Percentiles rank a stretch among this genome's conserved stretches.
Conservation (phyloP, 352 stramenopile species). For the Globisporangium megalacanthum region DNA sequence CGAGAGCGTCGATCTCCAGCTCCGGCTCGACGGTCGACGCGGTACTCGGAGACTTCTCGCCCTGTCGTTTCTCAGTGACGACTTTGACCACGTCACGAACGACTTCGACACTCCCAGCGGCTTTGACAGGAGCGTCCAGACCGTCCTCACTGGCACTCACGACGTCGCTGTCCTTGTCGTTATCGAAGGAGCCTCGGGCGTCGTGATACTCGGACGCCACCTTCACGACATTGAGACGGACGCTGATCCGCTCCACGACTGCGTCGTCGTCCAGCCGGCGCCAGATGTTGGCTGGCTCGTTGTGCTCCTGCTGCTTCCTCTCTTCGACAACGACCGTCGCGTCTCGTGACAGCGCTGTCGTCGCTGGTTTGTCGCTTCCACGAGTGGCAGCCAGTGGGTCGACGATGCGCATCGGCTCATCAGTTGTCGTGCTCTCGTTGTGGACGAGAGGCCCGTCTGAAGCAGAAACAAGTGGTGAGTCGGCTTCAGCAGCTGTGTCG, state of each 20-base stretch:
- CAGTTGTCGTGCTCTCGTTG: too few species aligned
- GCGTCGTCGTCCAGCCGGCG: background rate
- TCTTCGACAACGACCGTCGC: too few species aligned
- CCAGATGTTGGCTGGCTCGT: constrained; percentile 12
- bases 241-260: constrained; percentile 19
- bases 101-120: background rate
- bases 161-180: background rate
- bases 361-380: too few species aligned
- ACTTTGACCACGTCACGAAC: background rate
- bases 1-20: constrained; percentile 32
- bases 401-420: too few species aligned
- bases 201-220: constrained; percentile 9
- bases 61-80: background rate
- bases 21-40: constrained; percentile 28
- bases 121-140: background rate
- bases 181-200: background rate
- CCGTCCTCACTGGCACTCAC: background rate
- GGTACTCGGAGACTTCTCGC: background rate
- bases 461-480: too few species aligned
- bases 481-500: too few species aligned
- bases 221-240: constrained; percentile 7
- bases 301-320: background rate
- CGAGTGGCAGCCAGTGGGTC: too few species aligned
- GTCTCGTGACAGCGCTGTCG: too few species aligned
- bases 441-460: too few species aligned